Evolutionary conservation across 2,329 filamentous ascomycete genomes (phyloP), one percentile per base, ranked within the genome.

Genomic region (Talaromyces sp.): DNA sequence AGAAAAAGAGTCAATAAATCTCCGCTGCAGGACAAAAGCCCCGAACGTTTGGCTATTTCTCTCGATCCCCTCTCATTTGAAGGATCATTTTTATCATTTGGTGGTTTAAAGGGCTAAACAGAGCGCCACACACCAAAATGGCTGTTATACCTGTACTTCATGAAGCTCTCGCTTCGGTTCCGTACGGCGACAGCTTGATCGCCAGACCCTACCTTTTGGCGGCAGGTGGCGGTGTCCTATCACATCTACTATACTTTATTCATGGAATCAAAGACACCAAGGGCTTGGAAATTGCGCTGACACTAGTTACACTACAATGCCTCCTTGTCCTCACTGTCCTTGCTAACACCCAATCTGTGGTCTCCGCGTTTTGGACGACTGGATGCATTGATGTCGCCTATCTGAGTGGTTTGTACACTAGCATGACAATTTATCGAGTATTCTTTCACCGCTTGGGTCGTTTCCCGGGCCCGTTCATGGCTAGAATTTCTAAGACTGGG

Each of bases 401-500:
- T n/a, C 24, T 52, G 13, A 17, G 21, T 7, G 55, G 55, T 17
- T 19, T 61, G 19, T 24, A 46, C 35, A 19, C 53, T n/a, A 61
- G 59, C 49, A 58, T 61, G 41, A 50, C 13, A 21, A 35, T 55
- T 1, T 61, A 61, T 51, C 55, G 59, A 46, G 50, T 63, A 17
- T 63, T 63, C 50, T 63, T 60, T 32, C 58, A 63, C 31, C 54
- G 54, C 9, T 41, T 63, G n/a, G 11, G 58, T 29, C 46, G 41
- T 3, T 63, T 63, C 38, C 61, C 61, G n/a, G 61, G 61, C 8
- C 62, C 59, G 3, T 41, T 59, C 10, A 31, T 41, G 27, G 56
- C 62, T 3, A 59, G 61, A 49, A 29, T 73, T 60, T 61, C 19
- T 55, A 68, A 27, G 62, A 46, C 41, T 46, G 41, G 41, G 8